Base-by-base conservation (phyloP, 352 stramenopile genomes). In the Phytophthora pseudosyringae region DNA sequence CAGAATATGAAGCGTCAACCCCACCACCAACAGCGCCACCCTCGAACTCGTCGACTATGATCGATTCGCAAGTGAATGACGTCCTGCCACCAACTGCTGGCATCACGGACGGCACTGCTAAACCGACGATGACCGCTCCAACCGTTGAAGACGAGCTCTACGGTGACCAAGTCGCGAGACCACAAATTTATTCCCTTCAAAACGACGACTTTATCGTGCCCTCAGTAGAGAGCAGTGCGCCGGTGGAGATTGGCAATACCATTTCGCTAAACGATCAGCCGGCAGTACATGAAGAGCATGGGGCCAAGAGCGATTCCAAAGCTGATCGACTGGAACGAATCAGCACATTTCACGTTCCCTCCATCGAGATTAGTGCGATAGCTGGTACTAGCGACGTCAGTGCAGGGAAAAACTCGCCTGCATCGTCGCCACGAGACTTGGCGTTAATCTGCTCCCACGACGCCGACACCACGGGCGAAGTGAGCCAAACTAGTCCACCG, bases 301-400 rank as follows among this genome's bases (percentile, higher is more conserved):
- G 7, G 1, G 12, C 12, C 12, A 8, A 44, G 41, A 21, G 9
- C 10, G 31, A 21, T 6, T 64, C 32, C 8, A 53, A 9, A 29
- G 8, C 38, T 7, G 1, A 28, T n/a, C 26, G 41, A 46, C 7
- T 45, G 4, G 46, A 29, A 16, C 40, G 64, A 18, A 59, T 18
- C 9, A 50, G 10, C 18, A 10, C 57, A 25, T 59, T 63, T 46
- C 50, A 39, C 49, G 43, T 64, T 38, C 58, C 58, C 12, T 44
- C 58, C 0, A 67, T 72, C n/a, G 57, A 71, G 55, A 50, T 44
- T 16, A 63, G 51, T 35, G 43, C 35, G 29, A 16, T 68, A 39
- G 18, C 36, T 51, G 38, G 21, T 45, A 21, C 13, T 16, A 60
- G 32, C 18, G 41, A 43, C 2, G 9, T 31, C 8, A 13, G 5